These are phyloP conservation scores for Citrus unshiu DNA, from an alignment of 345 rosid species.

Conservation along the genomic window DNA sequence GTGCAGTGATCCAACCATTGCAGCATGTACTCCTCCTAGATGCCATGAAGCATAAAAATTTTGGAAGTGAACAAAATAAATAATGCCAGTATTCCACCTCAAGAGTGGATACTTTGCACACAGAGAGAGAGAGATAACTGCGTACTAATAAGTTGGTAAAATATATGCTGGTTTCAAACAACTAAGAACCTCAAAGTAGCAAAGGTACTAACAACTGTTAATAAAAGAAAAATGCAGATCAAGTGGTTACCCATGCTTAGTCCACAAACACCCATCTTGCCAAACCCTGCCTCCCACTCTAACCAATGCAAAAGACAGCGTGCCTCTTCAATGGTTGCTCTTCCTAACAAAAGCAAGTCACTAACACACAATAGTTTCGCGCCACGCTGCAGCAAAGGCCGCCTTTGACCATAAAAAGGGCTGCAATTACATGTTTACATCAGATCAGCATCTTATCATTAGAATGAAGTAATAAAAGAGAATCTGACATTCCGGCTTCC, in stretches of 20 bases:
- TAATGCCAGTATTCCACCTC: neutral
- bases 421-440: slow-evolving; percentile 48
- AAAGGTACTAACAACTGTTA: neutral
- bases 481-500: slow-evolving; percentile 7
- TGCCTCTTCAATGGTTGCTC: slow-evolving; percentile 92
- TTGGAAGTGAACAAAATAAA: neutral
- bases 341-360: slow-evolving; percentile 90
- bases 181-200: neutral
- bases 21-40: slow-evolving; percentile 96
- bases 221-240: neutral
- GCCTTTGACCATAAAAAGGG: slow-evolving; percentile 94
- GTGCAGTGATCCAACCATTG: slow-evolving; percentile 98
- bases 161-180: neutral
- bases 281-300: slow-evolving; percentile 79
- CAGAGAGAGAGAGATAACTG: neutral
- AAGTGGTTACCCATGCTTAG: slow-evolving; percentile 82
- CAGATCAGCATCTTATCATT: slow-evolving; percentile 18
- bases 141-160: neutral
- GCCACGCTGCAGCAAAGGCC: slow-evolving; percentile 83
- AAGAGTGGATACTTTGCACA: neutral
- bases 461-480: neutral
- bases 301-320: slow-evolving; percentile 91
- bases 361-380: slow-evolving; percentile 92
- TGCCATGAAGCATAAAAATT: slow-evolving; percentile 23
- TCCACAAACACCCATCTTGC: slow-evolving; percentile 96